Base-by-base conservation (phyloP, 176 grass and related monocot species). In the Juncus inflexus region DNA sequence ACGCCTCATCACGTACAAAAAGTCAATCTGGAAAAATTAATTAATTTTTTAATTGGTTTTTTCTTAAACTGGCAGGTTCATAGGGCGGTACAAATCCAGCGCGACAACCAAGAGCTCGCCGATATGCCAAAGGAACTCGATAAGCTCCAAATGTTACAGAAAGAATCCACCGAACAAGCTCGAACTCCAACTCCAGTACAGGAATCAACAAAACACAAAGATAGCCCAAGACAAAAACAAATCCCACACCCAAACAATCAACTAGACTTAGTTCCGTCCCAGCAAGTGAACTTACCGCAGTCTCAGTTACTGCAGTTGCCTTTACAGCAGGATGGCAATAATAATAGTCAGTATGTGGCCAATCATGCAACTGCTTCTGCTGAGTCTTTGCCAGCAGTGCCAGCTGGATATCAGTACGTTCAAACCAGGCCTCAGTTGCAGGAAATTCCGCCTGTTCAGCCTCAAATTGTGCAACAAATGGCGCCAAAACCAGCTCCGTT, bases 101-200 rank as follows among this genome's bases (percentile, higher is more conserved):
- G 90, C 76, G 86, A 99, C 55, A 90, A 84, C 56, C 95, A 99
- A 62, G 95, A 94, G 39, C 69, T 90, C 53, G 75, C 78, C 69
- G 89, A 94, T 59, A 36, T 83, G 49, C 89, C 84, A 58, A 94
- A 80, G 57, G 89, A 90, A 73, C 76, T 99, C 62, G 61, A 37
- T n/a, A 87, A 99, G 79, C 83, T 87, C 79, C 85, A 99, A 60
- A 42, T 86, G 6, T 38, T 70, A 8, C 83, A 83, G 1, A 90
- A 94, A 55, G 95, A 99, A 35, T 50, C 77, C 61, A 0, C 58
- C 58, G 77, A 79, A 63, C 19, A 82, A 69, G 86, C 77, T 51
- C 83, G 89, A 78, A 81, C 19, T 28, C 19, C 19, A 28, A 28
- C 75, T 37, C 54, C 82, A 43, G 78, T 15, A 40, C 72, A 28